Evolutionary conservation across 23 red algal genomes (phyloP), one percentile per base, ranked within the genome.

Genomic region (Gracilariopsis chorda): DNA sequence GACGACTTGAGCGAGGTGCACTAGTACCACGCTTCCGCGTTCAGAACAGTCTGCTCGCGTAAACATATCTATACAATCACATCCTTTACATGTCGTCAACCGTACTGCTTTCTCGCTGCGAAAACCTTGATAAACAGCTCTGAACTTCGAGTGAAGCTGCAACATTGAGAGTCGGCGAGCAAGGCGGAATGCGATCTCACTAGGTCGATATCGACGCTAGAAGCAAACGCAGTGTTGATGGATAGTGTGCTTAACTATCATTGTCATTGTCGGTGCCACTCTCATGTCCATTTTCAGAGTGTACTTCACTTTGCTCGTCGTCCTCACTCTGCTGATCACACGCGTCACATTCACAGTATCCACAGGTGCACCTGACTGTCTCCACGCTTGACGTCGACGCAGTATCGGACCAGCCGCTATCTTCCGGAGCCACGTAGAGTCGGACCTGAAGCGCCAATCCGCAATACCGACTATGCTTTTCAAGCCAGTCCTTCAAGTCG

Each of bases 361-460:
- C 78, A 36, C 78, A 83, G 5, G 59, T 63, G 55, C 78, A 83
- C n/a, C 62, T 53, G 2, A 30, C 51, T 20, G 32, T 35, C 24
- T 58, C 39, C n/a, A 61, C 56, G 27, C 51, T 60, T 7, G 21
- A 46, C 37, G 51, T 35, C 30, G 76, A 60, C 3, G 35, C 5
- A 4, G 53, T 63, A 2, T 32, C 52, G 7, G 21, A 42, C 25
- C 34, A n/a, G 11, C 35, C 33, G 17, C 62, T 55, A 27, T 65
- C 49, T 30, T 55, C 25, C 33, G 78, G 78, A 12, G 59, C 53
- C 36, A 83, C 59, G 55, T 83, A 64, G 7, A 83, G 35, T 23
- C 78, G 78, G 2, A 83, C 78, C 25, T 83, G 78, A 37, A 83
- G 62, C 28, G 59, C 52, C 29, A 83, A 30, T 19, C 78, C 78